A percentile compares a stretch with the other conserved stretches of the same genome.
Evolutionary conservation across 352 stramenopile species (phyloP).

Genomic region (Phytophthora pini): DNA sequence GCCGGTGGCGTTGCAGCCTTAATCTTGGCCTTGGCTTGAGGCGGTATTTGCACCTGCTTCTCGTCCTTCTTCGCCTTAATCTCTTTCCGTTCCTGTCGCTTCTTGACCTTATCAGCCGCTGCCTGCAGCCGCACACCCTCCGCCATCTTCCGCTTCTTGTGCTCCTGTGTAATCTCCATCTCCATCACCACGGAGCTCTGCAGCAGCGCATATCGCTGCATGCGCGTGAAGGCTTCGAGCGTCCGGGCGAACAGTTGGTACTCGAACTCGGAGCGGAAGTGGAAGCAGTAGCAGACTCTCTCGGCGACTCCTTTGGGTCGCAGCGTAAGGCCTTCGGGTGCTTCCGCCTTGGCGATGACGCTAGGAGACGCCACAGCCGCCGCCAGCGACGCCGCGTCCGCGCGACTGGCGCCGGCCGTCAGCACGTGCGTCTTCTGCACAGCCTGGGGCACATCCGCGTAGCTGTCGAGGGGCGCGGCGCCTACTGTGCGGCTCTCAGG

Average conservation of each 20-base stretch:
- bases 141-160: constrained; percentile 24
- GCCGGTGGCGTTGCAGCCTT: constrained; percentile 16
- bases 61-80: constrained; percentile 17
- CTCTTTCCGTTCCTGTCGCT: constrained; percentile 16
- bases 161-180: constrained; percentile 53
- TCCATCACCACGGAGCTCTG: constrained; percentile 62
- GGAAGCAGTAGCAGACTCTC: constrained; percentile 69
- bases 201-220: constrained; percentile 56
- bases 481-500: constrained; percentile 22
- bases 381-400: constrained; percentile 16
- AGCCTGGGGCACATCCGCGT: constrained; percentile 5
- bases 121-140: constrained; percentile 18
- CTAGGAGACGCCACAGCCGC: constrained; percentile 21
- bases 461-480: constrained; percentile 18
- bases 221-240: constrained; percentile 38
- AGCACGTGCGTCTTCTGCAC: constrained; percentile 27
- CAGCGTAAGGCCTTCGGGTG: constrained; percentile 3
- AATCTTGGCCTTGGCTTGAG: constrained; percentile 11
- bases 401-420: constrained; percentile 7
- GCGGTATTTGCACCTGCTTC: constrained; percentile 2
- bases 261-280: constrained; percentile 64
- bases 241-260: constrained; percentile 59
- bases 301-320: not conserved
- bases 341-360: constrained; percentile 16
- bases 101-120: constrained; percentile 21